Evolutionary conservation across 441 rosid species (phyloP), one percentile per base, ranked within the genome.

Genomic region (Aleurites moluccanus): DNA sequence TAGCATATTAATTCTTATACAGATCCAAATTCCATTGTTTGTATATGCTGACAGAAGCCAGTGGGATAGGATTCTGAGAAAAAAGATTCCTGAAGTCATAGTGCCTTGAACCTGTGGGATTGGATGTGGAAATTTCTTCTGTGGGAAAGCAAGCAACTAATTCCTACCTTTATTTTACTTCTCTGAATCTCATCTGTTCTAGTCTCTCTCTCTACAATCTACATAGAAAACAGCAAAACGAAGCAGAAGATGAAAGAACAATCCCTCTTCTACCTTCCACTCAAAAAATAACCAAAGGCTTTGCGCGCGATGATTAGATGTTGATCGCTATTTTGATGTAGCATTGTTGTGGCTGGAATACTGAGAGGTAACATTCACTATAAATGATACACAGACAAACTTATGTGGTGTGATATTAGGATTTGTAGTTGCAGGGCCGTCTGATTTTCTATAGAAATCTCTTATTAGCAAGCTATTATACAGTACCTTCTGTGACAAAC

Each of bases 71-170:
- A 42, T 57, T 18, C 35, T 11, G 11, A 6, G 73, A 6, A 2
- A 40, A 75, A 28, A 59, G 67, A 52, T 60, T 49, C 57, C 72
- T 49, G 30, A 69, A 69, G 35, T 70, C 59, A 62, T 47, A 57
- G 50, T 68, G 44, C 49, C 66, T 42, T 76, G 64, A 74, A 79
- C 74, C 7, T 52, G 47, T 73, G 3, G 59, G 70, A 40, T 72
- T 61, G 72, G 72, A 73, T 79, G 53, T 64, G 76, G 70, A 82
- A 70, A 44, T 47, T 33, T 44, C 53, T 71, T 78, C 67, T 55
- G 44, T 62, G 49, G 74, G 64, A 69, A 56, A 45, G 64, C 57
- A 73, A 70, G 70, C 59, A 21, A 64, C 65, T 21, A 30, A 68
- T 57, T 77, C 69, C 71, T 56, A n/a, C 80, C 59, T 75, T 79